Evolutionary conservation across 2,329 filamentous ascomycete species (phyloP), one percentile per base, ranked within the genome.

Genomic region (Lojkania enalia): DNA sequence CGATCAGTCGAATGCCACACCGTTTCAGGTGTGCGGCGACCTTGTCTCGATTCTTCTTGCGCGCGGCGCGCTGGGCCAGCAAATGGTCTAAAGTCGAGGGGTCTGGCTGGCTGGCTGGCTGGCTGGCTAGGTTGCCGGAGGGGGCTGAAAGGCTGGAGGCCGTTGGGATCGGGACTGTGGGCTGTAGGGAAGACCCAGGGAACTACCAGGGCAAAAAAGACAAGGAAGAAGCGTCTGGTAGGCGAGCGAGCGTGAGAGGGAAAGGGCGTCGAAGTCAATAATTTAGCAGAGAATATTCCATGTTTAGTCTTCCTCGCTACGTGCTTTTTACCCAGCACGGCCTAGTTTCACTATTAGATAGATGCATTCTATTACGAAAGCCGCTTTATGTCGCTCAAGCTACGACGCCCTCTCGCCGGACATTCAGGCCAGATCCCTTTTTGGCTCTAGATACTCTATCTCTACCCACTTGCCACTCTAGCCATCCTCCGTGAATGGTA

Each of bases 241-340:
- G 9, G 23, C 7, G 23, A 33, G n/a, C 15, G n/a, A 27, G 5
- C 12, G 36, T 29, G 19, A 12, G 36, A 6, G 21, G 5, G 33
- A 21, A 5, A 21, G 33, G 6, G 30, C 7, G 7, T n/a, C n/a
- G 9, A 15, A 33, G 18, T 50, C 47, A 42, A 58, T 58, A 54
- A 61, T 64, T n/a, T 61, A 63, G 59, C 53, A 62, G n/a, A 59
- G 50, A 46, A 59, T 52, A 52, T 52, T 54, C 52, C 58, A 58
- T 53, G 56, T 57, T 58, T 58, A 57, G 55, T 57, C 44, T n/a
- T n/a, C n/a, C 46, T 46, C 44, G 15, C 49, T 6, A 27, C 33
- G 21, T 38, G 39, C 14, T 21, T 44, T 44, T 54, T 50, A 42
- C 58, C 57, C 42, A 41, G 48, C 53, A 35, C 16, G 43, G 61